Evolutionary conservation across 768 basidiomycete species (phyloP).

Genomic region (Mycena indigotica): DNA sequence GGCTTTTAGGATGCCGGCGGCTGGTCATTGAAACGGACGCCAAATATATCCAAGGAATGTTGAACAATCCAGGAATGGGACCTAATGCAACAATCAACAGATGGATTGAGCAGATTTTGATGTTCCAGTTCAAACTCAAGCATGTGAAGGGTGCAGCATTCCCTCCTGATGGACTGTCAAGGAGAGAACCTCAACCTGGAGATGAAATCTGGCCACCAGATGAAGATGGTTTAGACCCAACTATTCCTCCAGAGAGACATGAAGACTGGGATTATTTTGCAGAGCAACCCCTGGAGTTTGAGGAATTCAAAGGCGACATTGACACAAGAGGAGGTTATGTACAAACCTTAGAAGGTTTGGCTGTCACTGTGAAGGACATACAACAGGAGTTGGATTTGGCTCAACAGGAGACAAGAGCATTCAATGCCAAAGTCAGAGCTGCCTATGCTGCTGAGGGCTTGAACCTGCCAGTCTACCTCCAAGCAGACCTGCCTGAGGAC

Average conservation of each 20-base stretch:
- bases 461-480: background rate
- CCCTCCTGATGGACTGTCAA: slow-evolving; percentile 35
- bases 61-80: slow-evolving; percentile 34
- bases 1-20: slow-evolving; percentile 26
- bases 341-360: background rate
- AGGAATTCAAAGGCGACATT: slow-evolving; percentile 4
- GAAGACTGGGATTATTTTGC: background rate
- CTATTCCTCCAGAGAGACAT: background rate
- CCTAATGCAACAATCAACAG: slow-evolving; percentile 37
- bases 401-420: background rate
- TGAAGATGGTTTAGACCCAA: background rate
- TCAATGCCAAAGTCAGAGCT: background rate
- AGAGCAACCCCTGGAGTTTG: slow-evolving; percentile 9
- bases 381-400: background rate
- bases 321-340: slow-evolving; percentile 6
- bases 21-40: slow-evolving; percentile 15
- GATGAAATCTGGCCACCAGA: slow-evolving; percentile 10
- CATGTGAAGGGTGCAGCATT: slow-evolving; percentile 30
- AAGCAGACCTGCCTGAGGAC: background rate
- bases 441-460: background rate
- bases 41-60: slow-evolving; percentile 35
- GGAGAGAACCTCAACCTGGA: slow-evolving; percentile 12
- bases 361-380: background rate
- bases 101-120: slow-evolving; percentile 36
- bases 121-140: slow-evolving; percentile 34